These are phyloP conservation scores for Artemisia annua DNA, from an alignment of 129 eudicot genomes.

Conservation along the genomic window DNA sequence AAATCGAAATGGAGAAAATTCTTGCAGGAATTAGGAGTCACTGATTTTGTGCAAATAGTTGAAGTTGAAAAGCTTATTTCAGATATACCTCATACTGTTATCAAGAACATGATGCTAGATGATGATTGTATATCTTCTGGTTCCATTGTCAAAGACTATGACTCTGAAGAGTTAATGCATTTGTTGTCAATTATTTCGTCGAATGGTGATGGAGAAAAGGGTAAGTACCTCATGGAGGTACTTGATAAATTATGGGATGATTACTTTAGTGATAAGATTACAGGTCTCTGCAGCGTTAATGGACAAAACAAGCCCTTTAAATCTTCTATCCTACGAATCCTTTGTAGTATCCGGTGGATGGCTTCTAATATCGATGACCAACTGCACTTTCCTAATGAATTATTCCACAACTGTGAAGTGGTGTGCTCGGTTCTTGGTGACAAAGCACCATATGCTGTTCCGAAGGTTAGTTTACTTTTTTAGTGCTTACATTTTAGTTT, in stretches of 20 bases:
- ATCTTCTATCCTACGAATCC: constrained; percentile 51
- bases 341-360: constrained; percentile 52
- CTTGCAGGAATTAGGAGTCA: constrained; percentile 63
- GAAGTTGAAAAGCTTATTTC: constrained; percentile 44
- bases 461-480: constrained; percentile 56
- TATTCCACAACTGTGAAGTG: constrained; percentile 61
- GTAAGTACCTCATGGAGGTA: constrained; percentile 59
- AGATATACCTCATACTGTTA: constrained; percentile 37
- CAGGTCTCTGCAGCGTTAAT: constrained; percentile 40
- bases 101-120: constrained; percentile 36
- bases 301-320: constrained; percentile 41
- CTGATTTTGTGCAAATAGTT: constrained; percentile 61
- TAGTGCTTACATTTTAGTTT: too few species aligned
- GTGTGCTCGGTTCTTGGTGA: constrained; percentile 68
- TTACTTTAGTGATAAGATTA: constrained; percentile 50
- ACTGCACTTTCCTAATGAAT: constrained; percentile 64
- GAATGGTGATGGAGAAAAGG: constrained; percentile 44
- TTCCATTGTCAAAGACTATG: constrained; percentile 55
- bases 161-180: constrained; percentile 49
- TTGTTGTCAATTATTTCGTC: constrained; percentile 45
- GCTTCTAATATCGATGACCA: constrained; percentile 58
- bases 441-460: constrained; percentile 63
- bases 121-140: constrained; percentile 37
- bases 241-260: constrained; percentile 78
- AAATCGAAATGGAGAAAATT: constrained; percentile 60